Evolutionary conservation across 148 eudicot species (phyloP).

Genomic region (Spergularia marina): DNA sequence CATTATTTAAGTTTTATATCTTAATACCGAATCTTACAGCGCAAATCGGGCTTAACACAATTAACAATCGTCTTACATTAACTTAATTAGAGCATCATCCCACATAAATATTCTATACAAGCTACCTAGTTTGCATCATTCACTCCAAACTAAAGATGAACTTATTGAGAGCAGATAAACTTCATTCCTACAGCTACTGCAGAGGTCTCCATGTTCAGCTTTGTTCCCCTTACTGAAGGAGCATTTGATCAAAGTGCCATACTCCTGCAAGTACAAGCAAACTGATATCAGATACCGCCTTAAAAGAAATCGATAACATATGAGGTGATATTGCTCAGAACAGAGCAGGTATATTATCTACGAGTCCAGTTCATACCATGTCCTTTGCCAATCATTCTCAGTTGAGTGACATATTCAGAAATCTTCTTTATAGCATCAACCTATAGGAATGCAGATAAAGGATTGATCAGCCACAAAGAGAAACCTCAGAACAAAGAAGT

Average conservation of each 20-base stretch:
- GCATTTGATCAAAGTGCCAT: conserved; percentile 89
- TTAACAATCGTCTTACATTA: conserved; percentile 12
- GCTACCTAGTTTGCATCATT: conserved; percentile 20
- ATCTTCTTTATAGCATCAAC: conserved; percentile 88
- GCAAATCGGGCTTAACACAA: not conserved
- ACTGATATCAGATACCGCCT: conserved; percentile 6
- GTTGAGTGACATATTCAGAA: conserved; percentile 68
- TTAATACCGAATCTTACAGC: not conserved
- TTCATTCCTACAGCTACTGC: conserved; percentile 15
- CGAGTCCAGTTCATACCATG: conserved; percentile 51
- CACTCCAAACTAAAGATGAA: conserved; percentile 9
- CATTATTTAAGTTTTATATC: conserved; percentile 16
- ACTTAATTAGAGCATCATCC: conserved; percentile 8
- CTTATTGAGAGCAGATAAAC: conserved; percentile 15
- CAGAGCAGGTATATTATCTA: not conserved
- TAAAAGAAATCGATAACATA: not conserved
- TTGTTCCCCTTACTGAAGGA: conserved; percentile 40
- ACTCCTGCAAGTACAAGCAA: conserved; percentile 53
- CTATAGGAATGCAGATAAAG: conserved; percentile 28
- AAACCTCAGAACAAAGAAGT: not conserved
- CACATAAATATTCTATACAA: conserved; percentile 22
- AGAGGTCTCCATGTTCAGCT: not conserved
- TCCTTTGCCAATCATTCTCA: conserved; percentile 83
- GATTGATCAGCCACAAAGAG: not conserved
- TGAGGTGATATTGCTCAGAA: not conserved